These are phyloP conservation scores for Hygrophoropsis aurantiaca DNA, from an alignment of 768 basidiomycete species.

Conservation along the genomic window DNA sequence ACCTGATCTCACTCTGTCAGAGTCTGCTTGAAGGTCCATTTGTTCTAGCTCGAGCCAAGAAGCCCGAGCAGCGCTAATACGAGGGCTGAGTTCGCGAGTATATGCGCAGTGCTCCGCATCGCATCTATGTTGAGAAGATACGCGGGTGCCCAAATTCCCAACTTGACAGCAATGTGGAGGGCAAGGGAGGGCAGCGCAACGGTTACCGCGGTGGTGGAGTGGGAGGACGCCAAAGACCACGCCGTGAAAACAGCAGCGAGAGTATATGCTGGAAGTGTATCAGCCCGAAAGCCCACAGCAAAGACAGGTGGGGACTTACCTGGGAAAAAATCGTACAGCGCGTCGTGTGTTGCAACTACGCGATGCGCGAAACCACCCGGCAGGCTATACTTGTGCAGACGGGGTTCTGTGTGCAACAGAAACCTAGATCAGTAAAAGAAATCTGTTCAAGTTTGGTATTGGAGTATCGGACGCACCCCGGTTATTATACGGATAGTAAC, in stretches of 20 bases:
- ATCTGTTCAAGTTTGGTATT: too few relatives aligned
- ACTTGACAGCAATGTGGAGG: not conserved
- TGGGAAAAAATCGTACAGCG: not conserved
- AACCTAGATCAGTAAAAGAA: too few relatives aligned
- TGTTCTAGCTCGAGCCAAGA: not conserved
- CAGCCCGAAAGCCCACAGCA: not conserved
- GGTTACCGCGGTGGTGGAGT: too few relatives aligned
- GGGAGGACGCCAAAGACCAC: not conserved
- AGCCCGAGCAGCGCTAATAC: not conserved
- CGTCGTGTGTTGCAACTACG: not conserved
- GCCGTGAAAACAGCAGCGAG: not conserved
- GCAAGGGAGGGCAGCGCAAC: not conserved
- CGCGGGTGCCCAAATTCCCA: not conserved
- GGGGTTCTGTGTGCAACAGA: not conserved
- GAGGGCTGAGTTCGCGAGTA: not conserved
- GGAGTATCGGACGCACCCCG: not conserved
- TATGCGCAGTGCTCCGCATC: not conserved
- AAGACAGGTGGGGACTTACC: not conserved
- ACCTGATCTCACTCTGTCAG: too few relatives aligned
- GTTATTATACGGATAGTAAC: not conserved
- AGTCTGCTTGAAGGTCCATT: too few relatives aligned
- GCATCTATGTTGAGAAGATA: not conserved
- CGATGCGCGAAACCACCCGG: not conserved
- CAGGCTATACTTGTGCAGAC: not conserved
- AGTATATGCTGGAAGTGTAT: not conserved